These are phyloP conservation scores for Coprinopsis marcescibilis DNA, from an alignment of 768 basidiomycete species.

Conservation along the genomic window DNA sequence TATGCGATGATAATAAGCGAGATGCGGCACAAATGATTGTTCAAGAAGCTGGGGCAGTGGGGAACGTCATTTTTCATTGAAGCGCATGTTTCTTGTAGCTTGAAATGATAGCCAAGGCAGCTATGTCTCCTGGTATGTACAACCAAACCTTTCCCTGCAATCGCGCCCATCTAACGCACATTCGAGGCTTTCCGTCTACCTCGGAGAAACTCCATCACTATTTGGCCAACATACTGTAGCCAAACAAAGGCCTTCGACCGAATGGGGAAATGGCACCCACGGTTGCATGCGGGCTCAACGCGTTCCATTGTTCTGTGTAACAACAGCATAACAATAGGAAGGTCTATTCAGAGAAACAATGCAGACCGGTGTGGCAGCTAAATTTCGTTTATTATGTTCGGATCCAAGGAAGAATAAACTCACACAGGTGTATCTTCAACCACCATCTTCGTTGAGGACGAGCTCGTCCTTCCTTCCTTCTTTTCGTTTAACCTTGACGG, in stretches of 20 bases:
- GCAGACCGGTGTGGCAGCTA: background rate
- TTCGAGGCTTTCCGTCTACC: too few species aligned
- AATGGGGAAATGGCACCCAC: background rate
- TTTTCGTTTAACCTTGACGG: conserved; percentile 2
- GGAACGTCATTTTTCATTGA: too few species aligned
- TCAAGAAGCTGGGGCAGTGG: too few species aligned
- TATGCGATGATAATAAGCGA: too few species aligned
- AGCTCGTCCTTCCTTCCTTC: background rate
- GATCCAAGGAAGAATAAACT: background rate
- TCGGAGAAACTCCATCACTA: too few species aligned
- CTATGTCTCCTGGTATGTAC: too few species aligned
- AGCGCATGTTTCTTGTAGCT: too few species aligned
- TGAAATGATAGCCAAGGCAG: too few species aligned
- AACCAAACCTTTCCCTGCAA: background rate
- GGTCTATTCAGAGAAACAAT: background rate
- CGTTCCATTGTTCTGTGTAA: background rate
- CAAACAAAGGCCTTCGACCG: background rate
- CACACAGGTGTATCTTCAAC: background rate
- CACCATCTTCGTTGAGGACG: background rate
- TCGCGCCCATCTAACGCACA: background rate
- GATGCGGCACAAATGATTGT: too few species aligned
- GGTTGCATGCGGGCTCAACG: background rate
- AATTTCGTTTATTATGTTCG: background rate
- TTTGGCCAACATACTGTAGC: background rate
- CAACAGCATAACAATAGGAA: conserved; percentile 1